Conservation (phyloP, 345 rosid genomes). For the Boechera stricta region DNA sequence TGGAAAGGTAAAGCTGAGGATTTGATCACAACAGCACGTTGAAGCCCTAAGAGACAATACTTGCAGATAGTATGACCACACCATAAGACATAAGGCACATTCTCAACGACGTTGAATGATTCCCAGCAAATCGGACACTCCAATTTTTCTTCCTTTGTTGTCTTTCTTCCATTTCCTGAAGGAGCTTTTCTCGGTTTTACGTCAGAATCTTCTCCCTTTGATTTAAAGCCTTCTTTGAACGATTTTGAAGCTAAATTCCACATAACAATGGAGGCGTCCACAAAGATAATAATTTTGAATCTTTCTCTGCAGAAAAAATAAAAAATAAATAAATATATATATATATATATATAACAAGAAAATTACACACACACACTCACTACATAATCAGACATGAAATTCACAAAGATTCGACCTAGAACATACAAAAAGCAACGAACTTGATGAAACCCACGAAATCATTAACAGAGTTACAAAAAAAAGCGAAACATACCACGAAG, state of each 20-base stretch:
- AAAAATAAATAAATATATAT: too few relatives aligned
- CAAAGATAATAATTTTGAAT: background rate
- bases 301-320: background rate
- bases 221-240: slow-evolving; percentile 32
- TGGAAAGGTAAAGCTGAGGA: slow-evolving; percentile 51
- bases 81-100: slow-evolving; percentile 72
- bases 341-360: background rate
- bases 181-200: slow-evolving; percentile 37
- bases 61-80: slow-evolving; percentile 79
- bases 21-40: slow-evolving; percentile 55
- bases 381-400: slow-evolving; percentile 8
- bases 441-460: slow-evolving; percentile 13
- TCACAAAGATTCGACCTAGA: slow-evolving; percentile 12
- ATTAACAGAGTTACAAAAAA: background rate
- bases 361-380: background rate
- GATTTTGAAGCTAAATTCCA: slow-evolving; percentile 52
- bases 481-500: slow-evolving; percentile 28
- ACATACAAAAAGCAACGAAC: slow-evolving; percentile 19
- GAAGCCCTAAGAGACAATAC: slow-evolving; percentile 67
- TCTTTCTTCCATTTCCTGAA: slow-evolving; percentile 48
- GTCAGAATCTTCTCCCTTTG: slow-evolving; percentile 36
- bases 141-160: slow-evolving; percentile 52
- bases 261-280: slow-evolving; percentile 32
- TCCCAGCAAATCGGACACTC: slow-evolving; percentile 85
- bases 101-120: slow-evolving; percentile 70